phyloP scores from a whole-genome alignment of 1,284 basidiomycete genomes.

The Vanrija pseudolonga region DNA sequence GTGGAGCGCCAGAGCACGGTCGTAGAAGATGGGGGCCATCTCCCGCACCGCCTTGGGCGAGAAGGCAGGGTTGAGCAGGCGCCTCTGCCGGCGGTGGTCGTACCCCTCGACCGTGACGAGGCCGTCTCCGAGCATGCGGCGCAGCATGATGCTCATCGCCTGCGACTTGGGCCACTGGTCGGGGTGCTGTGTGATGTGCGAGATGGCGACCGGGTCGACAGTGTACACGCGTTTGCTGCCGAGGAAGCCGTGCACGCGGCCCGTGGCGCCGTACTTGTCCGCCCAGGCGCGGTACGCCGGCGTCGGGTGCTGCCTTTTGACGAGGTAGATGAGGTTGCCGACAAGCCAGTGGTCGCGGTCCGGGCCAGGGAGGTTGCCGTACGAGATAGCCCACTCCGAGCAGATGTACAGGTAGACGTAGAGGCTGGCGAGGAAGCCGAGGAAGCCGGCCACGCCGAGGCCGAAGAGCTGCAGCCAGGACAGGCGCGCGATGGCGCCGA shows the following conservation, averaged over 20 bases:
- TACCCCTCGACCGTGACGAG: conserved; percentile 50
- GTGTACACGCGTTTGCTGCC: neutral
- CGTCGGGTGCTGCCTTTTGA: neutral
- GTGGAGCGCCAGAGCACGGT: conserved; percentile 59
- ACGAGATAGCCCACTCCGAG: neutral
- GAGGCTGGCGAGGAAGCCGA: neutral
- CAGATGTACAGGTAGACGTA: neutral
- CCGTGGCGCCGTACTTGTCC: too few relatives aligned
- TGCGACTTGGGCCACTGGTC: conserved; percentile 66
- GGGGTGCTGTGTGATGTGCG: conserved; percentile 50
- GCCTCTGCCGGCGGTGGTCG: conserved; percentile 55
- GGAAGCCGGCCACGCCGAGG: neutral
- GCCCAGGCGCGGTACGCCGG: neutral
- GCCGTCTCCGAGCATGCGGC: conserved; percentile 40
- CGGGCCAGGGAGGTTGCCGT: conserved; percentile 1
- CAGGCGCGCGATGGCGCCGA: neutral
- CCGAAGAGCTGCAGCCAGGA: neutral
- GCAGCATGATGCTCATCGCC: conserved; percentile 57
- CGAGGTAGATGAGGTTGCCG: neutral
- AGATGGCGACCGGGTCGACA: neutral
- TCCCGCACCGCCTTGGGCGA: conserved; percentile 39
- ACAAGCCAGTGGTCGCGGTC: neutral
- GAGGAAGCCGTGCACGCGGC: neutral
- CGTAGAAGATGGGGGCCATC: conserved; percentile 61
- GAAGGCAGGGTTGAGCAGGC: conserved; percentile 51